phyloP scores from a whole-genome alignment of 106 monocot species.

The Allium sativum region DNA sequence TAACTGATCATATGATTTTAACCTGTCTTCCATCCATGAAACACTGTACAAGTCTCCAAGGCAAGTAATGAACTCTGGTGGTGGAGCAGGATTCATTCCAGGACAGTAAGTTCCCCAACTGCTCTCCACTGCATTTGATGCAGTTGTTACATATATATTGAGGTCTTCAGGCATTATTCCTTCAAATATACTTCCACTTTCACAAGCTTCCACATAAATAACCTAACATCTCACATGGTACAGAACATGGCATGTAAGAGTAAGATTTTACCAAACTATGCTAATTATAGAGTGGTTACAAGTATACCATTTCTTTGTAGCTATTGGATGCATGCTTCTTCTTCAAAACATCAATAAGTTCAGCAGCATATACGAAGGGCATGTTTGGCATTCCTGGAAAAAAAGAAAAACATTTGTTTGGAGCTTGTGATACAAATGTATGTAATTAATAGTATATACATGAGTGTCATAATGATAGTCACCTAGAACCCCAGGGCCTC shows the following conservation, averaged over 20 bases:
- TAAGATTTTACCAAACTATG: not conserved
- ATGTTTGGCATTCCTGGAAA: slow-evolving; percentile 74
- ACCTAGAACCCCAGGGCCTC: slow-evolving; percentile 91
- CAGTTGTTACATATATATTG: slow-evolving; percentile 82
- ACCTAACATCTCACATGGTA: slow-evolving; percentile 24
- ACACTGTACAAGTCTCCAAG: slow-evolving; percentile 87
- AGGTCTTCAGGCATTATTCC: slow-evolving; percentile 69
- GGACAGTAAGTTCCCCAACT: slow-evolving; percentile 94
- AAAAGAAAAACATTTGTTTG: not conserved
- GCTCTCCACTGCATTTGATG: slow-evolving; percentile 77
- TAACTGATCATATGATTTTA: not conserved
- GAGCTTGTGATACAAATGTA: too few relatives aligned
- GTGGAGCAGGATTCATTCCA: slow-evolving; percentile 50
- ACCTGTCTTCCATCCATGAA: slow-evolving; percentile 99
- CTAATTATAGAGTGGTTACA: too few relatives aligned
- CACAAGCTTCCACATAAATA: slow-evolving; percentile 91
- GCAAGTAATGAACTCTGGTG: slow-evolving; percentile 57
- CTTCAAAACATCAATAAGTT: slow-evolving; percentile 66
- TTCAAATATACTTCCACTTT: slow-evolving; percentile 91
- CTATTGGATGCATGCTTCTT: slow-evolving; percentile 61
- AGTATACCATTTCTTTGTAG: slow-evolving; percentile 77
- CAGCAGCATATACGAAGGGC: slow-evolving; percentile 54
- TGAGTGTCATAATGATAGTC: not conserved
- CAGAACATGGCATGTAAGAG: not conserved
- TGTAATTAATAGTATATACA: too few relatives aligned